phyloP scores from a whole-genome alignment of 768 basidiomycete genomes.

The Tephrocybe sp. region DNA sequence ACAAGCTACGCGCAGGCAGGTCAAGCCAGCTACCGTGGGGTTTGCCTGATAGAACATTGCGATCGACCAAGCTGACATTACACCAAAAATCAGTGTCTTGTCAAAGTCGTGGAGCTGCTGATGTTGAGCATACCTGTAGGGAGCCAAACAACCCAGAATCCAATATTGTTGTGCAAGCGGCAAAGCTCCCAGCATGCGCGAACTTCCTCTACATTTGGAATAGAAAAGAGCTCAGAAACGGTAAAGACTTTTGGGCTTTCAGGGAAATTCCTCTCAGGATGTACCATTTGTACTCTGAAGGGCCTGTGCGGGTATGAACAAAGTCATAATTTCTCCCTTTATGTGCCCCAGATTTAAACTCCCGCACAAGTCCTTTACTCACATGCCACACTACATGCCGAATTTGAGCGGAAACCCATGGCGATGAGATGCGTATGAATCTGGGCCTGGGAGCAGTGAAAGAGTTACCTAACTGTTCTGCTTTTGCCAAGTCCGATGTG shows the following conservation, averaged over 20 bases:
- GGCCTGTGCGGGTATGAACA: not conserved
- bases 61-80: conserved; percentile 27
- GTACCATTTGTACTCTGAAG: not conserved
- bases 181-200: conserved; percentile 33
- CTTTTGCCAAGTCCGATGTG: no score
- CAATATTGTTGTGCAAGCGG: conserved; percentile 30
- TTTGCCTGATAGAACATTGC: conserved; percentile 30
- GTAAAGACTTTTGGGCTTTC: not conserved
- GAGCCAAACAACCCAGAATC: conserved; percentile 30
- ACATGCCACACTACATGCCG: no score
- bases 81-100: no score
- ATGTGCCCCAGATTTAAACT: no score
- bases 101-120: no score
- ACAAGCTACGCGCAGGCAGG: conserved; percentile 18
- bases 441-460: no score
- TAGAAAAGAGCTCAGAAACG: not conserved
- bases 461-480: no score
- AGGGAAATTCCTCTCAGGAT: no score
- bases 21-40: conserved; percentile 15
- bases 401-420: no score
- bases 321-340: no score
- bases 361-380: no score
- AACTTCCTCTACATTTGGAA: conserved; percentile 17
- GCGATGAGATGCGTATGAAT: no score
- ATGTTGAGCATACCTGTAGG: conserved; percentile 19